Base-by-base conservation (phyloP, 768 basidiomycete species). In the Porphyrellus cyaneotinctus region DNA sequence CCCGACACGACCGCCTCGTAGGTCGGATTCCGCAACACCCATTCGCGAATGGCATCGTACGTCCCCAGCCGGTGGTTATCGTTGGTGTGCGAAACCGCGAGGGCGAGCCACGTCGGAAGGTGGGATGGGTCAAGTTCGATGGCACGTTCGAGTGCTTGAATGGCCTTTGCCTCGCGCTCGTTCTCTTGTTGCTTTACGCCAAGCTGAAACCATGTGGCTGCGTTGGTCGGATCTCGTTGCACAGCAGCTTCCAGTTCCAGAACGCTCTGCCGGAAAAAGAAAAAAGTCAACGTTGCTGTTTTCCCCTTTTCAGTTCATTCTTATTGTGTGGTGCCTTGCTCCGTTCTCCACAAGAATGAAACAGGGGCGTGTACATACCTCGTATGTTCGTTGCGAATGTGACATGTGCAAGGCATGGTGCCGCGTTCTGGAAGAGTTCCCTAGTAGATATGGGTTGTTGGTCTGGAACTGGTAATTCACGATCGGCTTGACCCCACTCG, bases 141-240 rank as follows among this genome's bases (percentile, higher is more conserved):
- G 11, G 93, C 86, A 50, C 85, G 86, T 44, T 78, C 74, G 18
- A 99, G 78, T 2, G 97, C 97, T 49, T 84, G 78, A 37, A 98
- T 80, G 5, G 97, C 97, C 61, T 91, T 86, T 9, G 80, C 78
- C 71, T 99, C 97, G 15, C 95, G 84, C 69, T 99, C 97, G 66
- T 95, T 97, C 71, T 97, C 95, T 69, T 99, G 97, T 64, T 98
- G 97, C 70, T 91, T 94, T 44, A 99, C 85, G 23, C 97, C 97
- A 45, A 98, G 84, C 58, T 88, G 82, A 64, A 81, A 95, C 97
- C 97, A 99, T 10, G 85, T 87, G 32, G 71, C 58, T 5, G 88
- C 83, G 60, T 88, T 80, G 10, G 67, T 72, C 55, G 86, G 83
- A 61, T 93, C 80, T 36, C 78, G 80, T 64, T 95, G 91, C 14